phyloP scores from a whole-genome alignment of 768 basidiomycete species.

The Cystobasidium tubakii region DNA sequence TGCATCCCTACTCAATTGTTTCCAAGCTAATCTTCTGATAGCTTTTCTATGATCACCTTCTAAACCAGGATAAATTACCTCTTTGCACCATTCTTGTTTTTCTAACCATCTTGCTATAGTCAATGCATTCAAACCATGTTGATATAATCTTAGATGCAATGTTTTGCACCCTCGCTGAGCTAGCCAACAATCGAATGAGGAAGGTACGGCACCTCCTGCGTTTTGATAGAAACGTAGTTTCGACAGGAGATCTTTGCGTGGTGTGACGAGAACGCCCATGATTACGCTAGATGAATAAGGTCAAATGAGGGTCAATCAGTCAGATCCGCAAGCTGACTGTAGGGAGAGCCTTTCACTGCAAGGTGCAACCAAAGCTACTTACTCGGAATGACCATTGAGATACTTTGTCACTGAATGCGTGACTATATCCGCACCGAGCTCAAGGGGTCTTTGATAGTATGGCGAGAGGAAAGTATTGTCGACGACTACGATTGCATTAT shows the following conservation, averaged over 20 bases:
- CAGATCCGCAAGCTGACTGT: too few species aligned
- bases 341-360: too few species aligned
- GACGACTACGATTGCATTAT: slow-evolving; percentile 68
- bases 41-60: slow-evolving; percentile 54
- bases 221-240: slow-evolving; percentile 38
- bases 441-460: slow-evolving; percentile 79
- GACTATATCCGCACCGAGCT: slow-evolving; percentile 66
- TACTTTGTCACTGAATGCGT: slow-evolving; percentile 55
- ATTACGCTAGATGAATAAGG: slow-evolving; percentile 16
- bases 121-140: slow-evolving; percentile 78
- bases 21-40: slow-evolving; percentile 46
- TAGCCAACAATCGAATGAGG: slow-evolving; percentile 81
- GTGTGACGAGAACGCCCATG: slow-evolving; percentile 37
- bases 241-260: neutral
- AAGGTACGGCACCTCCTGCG: slow-evolving; percentile 50
- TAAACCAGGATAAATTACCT: slow-evolving; percentile 73
- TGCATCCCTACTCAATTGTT: slow-evolving; percentile 44
- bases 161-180: slow-evolving; percentile 88
- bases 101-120: slow-evolving; percentile 62
- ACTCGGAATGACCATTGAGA: slow-evolving; percentile 83
- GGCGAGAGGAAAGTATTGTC: slow-evolving; percentile 69
- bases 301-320: too few species aligned
- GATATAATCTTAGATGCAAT: slow-evolving; percentile 75
- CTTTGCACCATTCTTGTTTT: slow-evolving; percentile 56
- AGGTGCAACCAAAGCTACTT: slow-evolving; percentile 17